Evolutionary conservation across 2,329 filamentous ascomycete species (phyloP).

Genomic region (Rhinocladiella mackenziei): DNA sequence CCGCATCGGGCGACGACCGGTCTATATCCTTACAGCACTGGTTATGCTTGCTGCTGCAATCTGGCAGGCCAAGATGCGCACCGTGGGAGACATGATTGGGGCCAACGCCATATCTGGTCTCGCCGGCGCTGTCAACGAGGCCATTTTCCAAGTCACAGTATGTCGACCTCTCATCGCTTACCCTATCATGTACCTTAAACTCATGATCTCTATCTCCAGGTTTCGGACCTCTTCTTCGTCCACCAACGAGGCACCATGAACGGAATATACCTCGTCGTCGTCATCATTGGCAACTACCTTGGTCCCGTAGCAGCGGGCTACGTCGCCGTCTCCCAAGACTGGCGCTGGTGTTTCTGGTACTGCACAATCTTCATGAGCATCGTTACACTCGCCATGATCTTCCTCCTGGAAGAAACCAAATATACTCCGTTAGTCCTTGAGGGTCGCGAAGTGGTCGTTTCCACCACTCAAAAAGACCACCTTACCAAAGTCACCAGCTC

Average conservation of each 20-base stretch:
- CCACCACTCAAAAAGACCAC: conserved; percentile 3
- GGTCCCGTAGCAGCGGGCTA: conserved; percentile 36
- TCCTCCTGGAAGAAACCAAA: conserved; percentile 40
- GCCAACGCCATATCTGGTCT: conserved; percentile 43
- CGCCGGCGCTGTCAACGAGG: conserved; percentile 41
- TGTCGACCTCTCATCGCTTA: neutral
- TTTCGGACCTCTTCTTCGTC: conserved; percentile 50
- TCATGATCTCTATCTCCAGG: conserved; percentile 28
- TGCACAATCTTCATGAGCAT: conserved; percentile 35
- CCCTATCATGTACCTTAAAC: neutral
- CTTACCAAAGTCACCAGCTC: conserved; percentile 18
- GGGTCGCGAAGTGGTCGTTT: conserved; percentile 9
- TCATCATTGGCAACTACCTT: conserved; percentile 36
- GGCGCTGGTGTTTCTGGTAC: conserved; percentile 38
- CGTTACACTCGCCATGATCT: conserved; percentile 33
- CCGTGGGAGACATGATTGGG: conserved; percentile 39
- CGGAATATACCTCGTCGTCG: conserved; percentile 45
- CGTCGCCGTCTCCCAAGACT: conserved; percentile 35
- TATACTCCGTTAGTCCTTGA: conserved; percentile 28
- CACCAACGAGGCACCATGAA: conserved; percentile 52
- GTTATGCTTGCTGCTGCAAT: conserved; percentile 35
- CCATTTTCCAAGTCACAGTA: conserved; percentile 42
- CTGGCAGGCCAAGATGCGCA: conserved; percentile 44
- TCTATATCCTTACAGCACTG: conserved; percentile 40
- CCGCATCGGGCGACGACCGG: conserved; percentile 41